phyloP scores from a whole-genome alignment of 148 eudicot genomes.

The Camellia lanceoleosa region DNA sequence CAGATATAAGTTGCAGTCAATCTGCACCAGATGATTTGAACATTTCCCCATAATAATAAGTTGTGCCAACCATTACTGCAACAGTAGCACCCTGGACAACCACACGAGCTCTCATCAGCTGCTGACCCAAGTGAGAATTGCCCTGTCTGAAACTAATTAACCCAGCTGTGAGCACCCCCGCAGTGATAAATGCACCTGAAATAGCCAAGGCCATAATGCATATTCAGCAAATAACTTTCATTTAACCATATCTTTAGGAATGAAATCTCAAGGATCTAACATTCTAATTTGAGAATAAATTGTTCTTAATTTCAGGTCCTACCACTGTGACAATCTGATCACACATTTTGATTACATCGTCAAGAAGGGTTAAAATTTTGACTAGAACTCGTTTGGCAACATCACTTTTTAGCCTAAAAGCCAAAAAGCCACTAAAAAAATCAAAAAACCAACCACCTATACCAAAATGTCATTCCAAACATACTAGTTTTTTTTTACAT shows the following conservation, averaged over 20 bases:
- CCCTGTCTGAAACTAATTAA: slow-evolving; percentile 83
- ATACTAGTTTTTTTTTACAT: too few relatives aligned
- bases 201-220: background rate
- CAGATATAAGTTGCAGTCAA: background rate
- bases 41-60: slow-evolving; percentile 74
- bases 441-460: too few relatives aligned
- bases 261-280: too few relatives aligned
- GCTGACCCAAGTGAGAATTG: slow-evolving; percentile 76
- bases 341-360: background rate
- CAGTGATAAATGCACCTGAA: slow-evolving; percentile 82
- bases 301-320: too few relatives aligned
- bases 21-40: slow-evolving; percentile 11
- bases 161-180: slow-evolving; percentile 88
- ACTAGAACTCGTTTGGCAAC: too few relatives aligned
- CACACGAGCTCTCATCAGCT: slow-evolving; percentile 92
- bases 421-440: too few relatives aligned
- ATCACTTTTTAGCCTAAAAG: too few relatives aligned
- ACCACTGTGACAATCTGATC: too few relatives aligned
- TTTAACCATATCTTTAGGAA: background rate
- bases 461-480: too few relatives aligned
- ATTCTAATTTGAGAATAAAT: too few relatives aligned
- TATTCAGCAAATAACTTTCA: background rate
- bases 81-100: slow-evolving; percentile 93
- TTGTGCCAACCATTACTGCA: slow-evolving; percentile 83
- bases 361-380: too few relatives aligned